A percentile compares a stretch with the other conserved stretches of the same genome.
Evolutionary conservation across 2,329 filamentous ascomycete genomes (phyloP).

Genomic region (Hypoxylon sp.): DNA sequence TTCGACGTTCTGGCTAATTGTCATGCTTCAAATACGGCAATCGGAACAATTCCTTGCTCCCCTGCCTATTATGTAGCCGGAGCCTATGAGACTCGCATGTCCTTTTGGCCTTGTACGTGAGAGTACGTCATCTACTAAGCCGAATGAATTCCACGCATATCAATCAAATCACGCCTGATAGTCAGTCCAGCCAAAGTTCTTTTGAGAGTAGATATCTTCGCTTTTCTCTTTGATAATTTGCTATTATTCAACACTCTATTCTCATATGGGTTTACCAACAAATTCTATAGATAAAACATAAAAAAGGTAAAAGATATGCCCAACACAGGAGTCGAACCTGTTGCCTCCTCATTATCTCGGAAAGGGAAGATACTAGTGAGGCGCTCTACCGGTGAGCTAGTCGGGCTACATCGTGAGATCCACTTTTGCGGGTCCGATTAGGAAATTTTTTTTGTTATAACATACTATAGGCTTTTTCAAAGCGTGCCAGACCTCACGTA

Average conservation of each 20-base stretch:
- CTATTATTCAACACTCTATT: too few relatives aligned
- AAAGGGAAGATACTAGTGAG: conserved; percentile 17
- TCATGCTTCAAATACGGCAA: not conserved
- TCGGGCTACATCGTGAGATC: conserved; percentile 4
- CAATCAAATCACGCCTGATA: not conserved
- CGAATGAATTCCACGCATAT: not conserved
- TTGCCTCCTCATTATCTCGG: conserved; percentile 21
- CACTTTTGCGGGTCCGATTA: not conserved
- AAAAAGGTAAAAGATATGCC: conserved; percentile 4
- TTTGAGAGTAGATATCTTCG: not conserved
- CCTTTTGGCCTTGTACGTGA: not conserved
- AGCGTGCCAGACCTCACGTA: not conserved
- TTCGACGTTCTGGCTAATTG: not conserved
- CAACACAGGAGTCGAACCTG: conserved; percentile 32
- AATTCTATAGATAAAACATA: not conserved
- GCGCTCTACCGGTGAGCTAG: conserved; percentile 32
- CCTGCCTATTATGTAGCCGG: not conserved
- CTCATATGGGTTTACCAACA: too few relatives aligned
- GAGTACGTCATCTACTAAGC: not conserved
- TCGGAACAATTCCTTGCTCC: not conserved
- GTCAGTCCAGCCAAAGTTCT: not conserved
- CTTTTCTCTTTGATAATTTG: not conserved
- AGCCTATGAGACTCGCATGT: not conserved
- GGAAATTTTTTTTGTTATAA: not conserved
- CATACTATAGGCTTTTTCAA: not conserved